phyloP scores from a whole-genome alignment of 2,329 filamentous ascomycete genomes.

The Keithomyces neogunnii region DNA sequence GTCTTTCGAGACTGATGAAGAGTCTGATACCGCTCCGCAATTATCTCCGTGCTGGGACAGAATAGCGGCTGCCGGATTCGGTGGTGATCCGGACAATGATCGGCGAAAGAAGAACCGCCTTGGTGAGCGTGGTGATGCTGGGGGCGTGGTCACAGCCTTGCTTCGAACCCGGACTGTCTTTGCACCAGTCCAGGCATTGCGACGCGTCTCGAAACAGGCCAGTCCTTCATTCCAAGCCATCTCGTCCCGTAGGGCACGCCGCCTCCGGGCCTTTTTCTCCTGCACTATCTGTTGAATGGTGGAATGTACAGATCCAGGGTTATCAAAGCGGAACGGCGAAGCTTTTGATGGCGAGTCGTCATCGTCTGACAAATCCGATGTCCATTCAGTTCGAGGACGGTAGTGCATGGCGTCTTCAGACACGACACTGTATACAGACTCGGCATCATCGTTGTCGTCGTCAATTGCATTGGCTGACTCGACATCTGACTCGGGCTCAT shows the following conservation, averaged over 20 bases:
- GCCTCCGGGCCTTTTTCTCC: slow-evolving; percentile 45
- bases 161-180: slow-evolving; percentile 46
- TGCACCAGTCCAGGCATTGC: slow-evolving; percentile 82
- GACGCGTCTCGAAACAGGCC: slow-evolving; percentile 66
- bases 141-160: slow-evolving; percentile 32
- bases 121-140: slow-evolving; percentile 36
- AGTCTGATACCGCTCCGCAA: slow-evolving; percentile 31
- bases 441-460: slow-evolving; percentile 35
- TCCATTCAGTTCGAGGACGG: slow-evolving; percentile 45
- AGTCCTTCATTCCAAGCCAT: slow-evolving; percentile 74
- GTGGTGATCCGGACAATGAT: slow-evolving; percentile 33
- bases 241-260: slow-evolving; percentile 53
- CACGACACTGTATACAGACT: slow-evolving; percentile 48
- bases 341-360: slow-evolving; percentile 31
- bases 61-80: slow-evolving; percentile 16
- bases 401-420: slow-evolving; percentile 46
- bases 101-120: slow-evolving; percentile 43
- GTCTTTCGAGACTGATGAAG: slow-evolving; percentile 33
- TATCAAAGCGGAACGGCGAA: slow-evolving; percentile 44
- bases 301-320: slow-evolving; percentile 35
- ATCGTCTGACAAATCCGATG: slow-evolving; percentile 47
- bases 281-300: slow-evolving; percentile 32
- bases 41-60: slow-evolving; percentile 20
- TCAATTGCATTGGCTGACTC: slow-evolving; percentile 24
- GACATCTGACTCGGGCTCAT: slow-evolving; percentile 8